These are phyloP conservation scores for Saccharomycopsis fermentans DNA, from an alignment of 805 yeast species.

Conservation along the genomic window DNA sequence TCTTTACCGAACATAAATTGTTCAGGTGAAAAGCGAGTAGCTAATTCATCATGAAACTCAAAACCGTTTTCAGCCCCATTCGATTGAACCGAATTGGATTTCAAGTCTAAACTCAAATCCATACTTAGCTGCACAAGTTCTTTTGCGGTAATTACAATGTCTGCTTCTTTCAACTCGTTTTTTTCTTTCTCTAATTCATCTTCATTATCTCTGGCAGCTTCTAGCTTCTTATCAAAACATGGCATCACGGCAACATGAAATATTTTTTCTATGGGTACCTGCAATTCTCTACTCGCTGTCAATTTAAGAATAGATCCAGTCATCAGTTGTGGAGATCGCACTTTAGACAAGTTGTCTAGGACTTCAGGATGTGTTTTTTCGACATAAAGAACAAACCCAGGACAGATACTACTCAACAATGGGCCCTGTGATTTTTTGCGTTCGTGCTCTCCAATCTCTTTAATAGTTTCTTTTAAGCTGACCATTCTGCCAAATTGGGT, in stretches of 20 bases:
- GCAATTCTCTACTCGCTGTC: slow-evolving; percentile 30
- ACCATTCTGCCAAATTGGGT: slow-evolving; percentile 72
- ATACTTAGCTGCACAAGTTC: slow-evolving; percentile 69
- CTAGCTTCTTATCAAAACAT: slow-evolving; percentile 92
- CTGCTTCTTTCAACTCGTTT: slow-evolving; percentile 50
- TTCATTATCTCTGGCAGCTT: slow-evolving; percentile 78
- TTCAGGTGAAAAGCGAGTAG: slow-evolving; percentile 36
- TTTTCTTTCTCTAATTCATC: slow-evolving; percentile 27
- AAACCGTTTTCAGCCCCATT: not conserved
- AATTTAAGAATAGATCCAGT: slow-evolving; percentile 71
- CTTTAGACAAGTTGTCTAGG: slow-evolving; percentile 56
- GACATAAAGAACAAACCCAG: slow-evolving; percentile 94
- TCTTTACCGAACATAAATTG: slow-evolving; percentile 49
- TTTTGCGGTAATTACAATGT: slow-evolving; percentile 87
- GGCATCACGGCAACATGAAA: slow-evolving; percentile 92
- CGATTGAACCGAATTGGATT: slow-evolving; percentile 10
- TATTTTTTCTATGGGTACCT: slow-evolving; percentile 28
- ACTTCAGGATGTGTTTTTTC: slow-evolving; percentile 91
- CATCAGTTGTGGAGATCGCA: slow-evolving; percentile 88
- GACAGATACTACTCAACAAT: slow-evolving; percentile 66
- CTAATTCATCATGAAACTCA: not conserved
- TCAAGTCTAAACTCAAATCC: slow-evolving; percentile 37
- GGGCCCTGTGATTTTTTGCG: slow-evolving; percentile 30
- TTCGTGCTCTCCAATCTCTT: slow-evolving; percentile 25
- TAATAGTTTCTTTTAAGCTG: slow-evolving; percentile 42